phyloP scores from a whole-genome alignment of 805 yeast species.

The Wickerhamomyces hampshirensis region DNA sequence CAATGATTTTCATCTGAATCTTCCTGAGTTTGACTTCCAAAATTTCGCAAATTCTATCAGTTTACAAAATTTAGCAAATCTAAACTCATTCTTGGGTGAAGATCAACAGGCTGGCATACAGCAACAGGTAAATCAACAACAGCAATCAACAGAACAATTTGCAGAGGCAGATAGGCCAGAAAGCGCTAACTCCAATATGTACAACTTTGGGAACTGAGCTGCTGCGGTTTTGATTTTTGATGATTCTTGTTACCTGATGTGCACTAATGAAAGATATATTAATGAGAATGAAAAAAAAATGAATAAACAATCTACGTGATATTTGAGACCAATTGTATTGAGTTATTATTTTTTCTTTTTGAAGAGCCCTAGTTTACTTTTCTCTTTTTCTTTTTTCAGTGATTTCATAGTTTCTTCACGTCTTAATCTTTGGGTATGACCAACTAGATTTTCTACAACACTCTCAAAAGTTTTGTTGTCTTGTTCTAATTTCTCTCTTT shows the following conservation, averaged over 20 bases:
- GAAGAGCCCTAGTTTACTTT: slow-evolving; percentile 12
- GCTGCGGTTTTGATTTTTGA: background rate
- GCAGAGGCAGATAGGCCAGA: background rate
- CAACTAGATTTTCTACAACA: slow-evolving; percentile 86
- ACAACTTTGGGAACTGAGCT: slow-evolving; percentile 9
- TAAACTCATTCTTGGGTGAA: slow-evolving; percentile 18
- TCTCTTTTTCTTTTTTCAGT: slow-evolving; percentile 28
- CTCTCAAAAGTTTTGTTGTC: slow-evolving; percentile 79
- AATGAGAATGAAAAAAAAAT: too few species aligned
- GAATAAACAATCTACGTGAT: too few species aligned
- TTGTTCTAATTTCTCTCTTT: slow-evolving; percentile 42
- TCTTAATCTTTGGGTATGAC: slow-evolving; percentile 79
- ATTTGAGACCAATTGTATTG: too few species aligned
- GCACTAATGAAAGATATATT: too few species aligned
- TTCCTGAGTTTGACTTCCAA: slow-evolving; percentile 25
- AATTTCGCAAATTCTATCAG: slow-evolving; percentile 18
- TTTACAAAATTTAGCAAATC: slow-evolving; percentile 21
- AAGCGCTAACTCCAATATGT: slow-evolving; percentile 8
- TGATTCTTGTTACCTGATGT: too few species aligned
- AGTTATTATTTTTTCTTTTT: slow-evolving; percentile 9
- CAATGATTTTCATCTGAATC: slow-evolving; percentile 19
- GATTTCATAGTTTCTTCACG: slow-evolving; percentile 39
- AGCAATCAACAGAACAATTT: too few species aligned
- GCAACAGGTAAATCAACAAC: slow-evolving; percentile 1
- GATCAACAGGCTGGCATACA: background rate